These are phyloP conservation scores for Zangia roseola DNA, from an alignment of 768 basidiomycete species.

Conservation along the genomic window DNA sequence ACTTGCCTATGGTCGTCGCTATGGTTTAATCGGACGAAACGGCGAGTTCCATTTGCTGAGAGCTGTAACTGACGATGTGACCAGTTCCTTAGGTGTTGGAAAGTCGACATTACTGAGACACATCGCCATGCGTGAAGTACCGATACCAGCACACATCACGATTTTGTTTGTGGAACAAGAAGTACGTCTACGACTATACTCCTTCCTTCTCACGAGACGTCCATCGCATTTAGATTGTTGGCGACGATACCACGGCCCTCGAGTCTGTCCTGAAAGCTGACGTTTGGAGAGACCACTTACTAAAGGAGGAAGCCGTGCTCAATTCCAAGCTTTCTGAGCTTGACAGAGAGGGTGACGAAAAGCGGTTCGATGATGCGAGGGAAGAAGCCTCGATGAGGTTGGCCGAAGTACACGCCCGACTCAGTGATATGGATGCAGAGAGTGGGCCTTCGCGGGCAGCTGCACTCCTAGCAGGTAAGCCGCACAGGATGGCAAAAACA, in stretches of 20 bases:
- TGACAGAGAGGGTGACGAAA: slow-evolving; percentile 74
- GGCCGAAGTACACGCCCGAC: slow-evolving; percentile 73
- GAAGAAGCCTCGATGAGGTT: slow-evolving; percentile 82
- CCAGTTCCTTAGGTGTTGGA: slow-evolving; percentile 64
- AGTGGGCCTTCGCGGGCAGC: slow-evolving; percentile 95
- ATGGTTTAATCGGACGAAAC: slow-evolving; percentile 89
- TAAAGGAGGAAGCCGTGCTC: slow-evolving; percentile 78
- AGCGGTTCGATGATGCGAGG: slow-evolving; percentile 77
- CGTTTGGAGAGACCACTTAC: slow-evolving; percentile 92
- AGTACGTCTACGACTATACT: slow-evolving; percentile 38
- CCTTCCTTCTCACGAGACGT: not conserved
- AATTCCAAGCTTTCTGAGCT: slow-evolving; percentile 70
- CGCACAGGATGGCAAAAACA: not conserved
- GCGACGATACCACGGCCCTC: slow-evolving; percentile 89
- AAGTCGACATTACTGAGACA: slow-evolving; percentile 95
- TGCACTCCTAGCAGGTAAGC: slow-evolving; percentile 76
- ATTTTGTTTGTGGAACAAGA: slow-evolving; percentile 99
- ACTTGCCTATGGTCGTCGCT: slow-evolving; percentile 84
- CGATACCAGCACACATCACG: slow-evolving; percentile 91
- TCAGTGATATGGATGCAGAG: slow-evolving; percentile 98
- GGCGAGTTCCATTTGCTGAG: slow-evolving; percentile 36
- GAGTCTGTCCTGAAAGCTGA: slow-evolving; percentile 99
- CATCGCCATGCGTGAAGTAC: slow-evolving; percentile 92
- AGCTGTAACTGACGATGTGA: not conserved
- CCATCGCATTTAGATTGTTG: slow-evolving; percentile 60